phyloP scores from a whole-genome alignment of 2,329 filamentous ascomycete genomes.

The Arthrocladium fulminans region DNA sequence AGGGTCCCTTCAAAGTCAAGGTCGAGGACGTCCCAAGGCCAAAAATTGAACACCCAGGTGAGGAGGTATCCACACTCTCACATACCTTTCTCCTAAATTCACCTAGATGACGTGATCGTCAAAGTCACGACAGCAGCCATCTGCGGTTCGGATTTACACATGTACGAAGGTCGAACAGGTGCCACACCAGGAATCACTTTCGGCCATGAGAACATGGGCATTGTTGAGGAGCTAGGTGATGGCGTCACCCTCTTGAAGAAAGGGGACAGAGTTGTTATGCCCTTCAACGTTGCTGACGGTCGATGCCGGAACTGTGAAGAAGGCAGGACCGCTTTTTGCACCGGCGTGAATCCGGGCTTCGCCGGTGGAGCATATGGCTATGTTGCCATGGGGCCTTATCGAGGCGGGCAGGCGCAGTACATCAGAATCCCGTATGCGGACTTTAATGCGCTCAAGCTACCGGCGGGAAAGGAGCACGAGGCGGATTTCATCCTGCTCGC shows the following conservation, averaged over 20 bases:
- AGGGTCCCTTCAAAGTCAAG: slow-evolving; percentile 53
- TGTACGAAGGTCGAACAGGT: slow-evolving; percentile 56
- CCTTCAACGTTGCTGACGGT: slow-evolving; percentile 57
- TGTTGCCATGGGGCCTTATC: slow-evolving; percentile 41
- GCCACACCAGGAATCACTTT: slow-evolving; percentile 55
- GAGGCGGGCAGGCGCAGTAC: slow-evolving; percentile 54
- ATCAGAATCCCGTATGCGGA: slow-evolving; percentile 58
- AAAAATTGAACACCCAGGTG: slow-evolving; percentile 52
- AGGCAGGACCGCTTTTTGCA: slow-evolving; percentile 57
- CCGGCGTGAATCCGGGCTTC: slow-evolving; percentile 53
- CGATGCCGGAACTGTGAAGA: slow-evolving; percentile 57
- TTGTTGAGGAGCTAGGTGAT: slow-evolving; percentile 46
- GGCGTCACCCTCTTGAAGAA: slow-evolving; percentile 55
- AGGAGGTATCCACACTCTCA: too few species aligned
- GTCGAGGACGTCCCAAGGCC: slow-evolving; percentile 52
- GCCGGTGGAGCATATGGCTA: slow-evolving; percentile 54
- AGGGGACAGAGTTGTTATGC: slow-evolving; percentile 56
- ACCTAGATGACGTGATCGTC: slow-evolving; percentile 57
- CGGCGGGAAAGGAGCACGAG: slow-evolving; percentile 53
- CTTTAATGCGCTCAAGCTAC: slow-evolving; percentile 56
- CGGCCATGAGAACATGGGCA: slow-evolving; percentile 55
- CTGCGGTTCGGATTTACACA: slow-evolving; percentile 46
- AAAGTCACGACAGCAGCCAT: slow-evolving; percentile 57
- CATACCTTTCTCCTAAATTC: too few species aligned
- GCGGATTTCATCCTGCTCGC: slow-evolving; percentile 49